Evolutionary conservation across 371 early-diverging fungal species (phyloP).

Genomic region (Mucor lusitanicus): DNA sequence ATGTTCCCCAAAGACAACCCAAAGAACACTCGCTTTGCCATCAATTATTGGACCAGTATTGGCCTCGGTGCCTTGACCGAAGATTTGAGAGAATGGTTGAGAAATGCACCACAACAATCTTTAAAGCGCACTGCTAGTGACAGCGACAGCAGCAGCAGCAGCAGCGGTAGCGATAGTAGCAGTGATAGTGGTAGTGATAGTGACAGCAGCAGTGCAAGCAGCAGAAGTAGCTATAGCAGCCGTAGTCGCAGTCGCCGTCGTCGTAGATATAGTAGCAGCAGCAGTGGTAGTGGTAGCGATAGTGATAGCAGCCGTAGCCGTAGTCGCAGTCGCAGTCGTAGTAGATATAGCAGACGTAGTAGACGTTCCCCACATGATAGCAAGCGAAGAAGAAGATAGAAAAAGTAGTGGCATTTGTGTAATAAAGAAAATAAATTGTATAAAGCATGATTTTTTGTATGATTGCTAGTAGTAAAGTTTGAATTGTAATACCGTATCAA

Average conservation of each 20-base stretch:
- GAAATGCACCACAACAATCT: conserved; percentile 60
- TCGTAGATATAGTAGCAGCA: background rate
- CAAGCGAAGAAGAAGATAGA: background rate
- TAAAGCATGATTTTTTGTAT: background rate
- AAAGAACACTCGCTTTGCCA: conserved; percentile 90
- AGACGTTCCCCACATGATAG: background rate
- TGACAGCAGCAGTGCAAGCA: conserved; percentile 14
- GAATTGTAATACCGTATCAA: too few relatives aligned
- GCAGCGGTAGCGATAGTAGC: conserved; percentile 12
- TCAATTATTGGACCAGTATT: conserved; percentile 97
- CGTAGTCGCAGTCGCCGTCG: conserved; percentile 1
- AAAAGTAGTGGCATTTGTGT: background rate
- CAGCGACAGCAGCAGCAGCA: conserved; percentile 24
- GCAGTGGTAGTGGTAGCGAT: background rate
- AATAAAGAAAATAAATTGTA: background rate
- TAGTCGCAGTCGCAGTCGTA: background rate
- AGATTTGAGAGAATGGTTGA: conserved; percentile 85
- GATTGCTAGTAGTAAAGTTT: too few relatives aligned
- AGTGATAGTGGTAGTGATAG: conserved; percentile 23
- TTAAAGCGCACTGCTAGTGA: conserved; percentile 43
- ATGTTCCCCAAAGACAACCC: conserved; percentile 93
- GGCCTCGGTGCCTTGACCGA: conserved; percentile 93
- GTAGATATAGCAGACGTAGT: background rate
- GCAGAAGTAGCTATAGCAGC: conserved; percentile 16
- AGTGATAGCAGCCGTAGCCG: background rate